phyloP scores from a whole-genome alignment of 331 rosid species.

The Erythrophleum ivorense region DNA sequence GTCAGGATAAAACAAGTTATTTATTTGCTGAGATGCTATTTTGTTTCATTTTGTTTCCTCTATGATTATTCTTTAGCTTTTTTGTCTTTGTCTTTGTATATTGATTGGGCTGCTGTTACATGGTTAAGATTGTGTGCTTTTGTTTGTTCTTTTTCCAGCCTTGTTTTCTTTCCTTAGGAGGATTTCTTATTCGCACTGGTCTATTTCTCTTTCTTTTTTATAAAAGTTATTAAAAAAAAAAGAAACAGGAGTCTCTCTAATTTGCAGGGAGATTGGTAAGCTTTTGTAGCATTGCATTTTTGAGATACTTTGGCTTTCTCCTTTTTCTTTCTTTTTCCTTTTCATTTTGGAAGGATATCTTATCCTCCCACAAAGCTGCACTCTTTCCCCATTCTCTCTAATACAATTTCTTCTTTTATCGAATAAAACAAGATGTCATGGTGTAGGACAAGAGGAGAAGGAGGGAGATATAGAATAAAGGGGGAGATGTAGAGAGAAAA shows the following conservation, averaged over 20 bases:
- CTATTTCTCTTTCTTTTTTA: not conserved
- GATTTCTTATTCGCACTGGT: not conserved
- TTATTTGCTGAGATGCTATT: too few relatives aligned
- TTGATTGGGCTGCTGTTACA: not conserved
- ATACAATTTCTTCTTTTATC: not conserved
- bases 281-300: not conserved
- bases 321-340: not conserved
- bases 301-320: not conserved
- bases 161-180: not conserved
- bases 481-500: too few relatives aligned
- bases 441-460: too few relatives aligned
- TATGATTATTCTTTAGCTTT: too few relatives aligned
- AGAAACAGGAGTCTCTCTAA: not conserved
- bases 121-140: not conserved
- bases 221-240: too few relatives aligned
- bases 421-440: not conserved
- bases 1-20: not conserved
- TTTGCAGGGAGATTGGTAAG: not conserved
- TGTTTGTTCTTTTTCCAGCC: not conserved
- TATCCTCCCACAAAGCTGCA: not conserved
- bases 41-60: too few relatives aligned
- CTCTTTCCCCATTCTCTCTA: not conserved
- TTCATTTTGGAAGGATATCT: not conserved
- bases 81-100: too few relatives aligned
- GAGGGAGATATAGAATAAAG: too few relatives aligned